phyloP scores from a whole-genome alignment of 2,329 filamentous ascomycete species.

The Paraconiothyrium sp. region DNA sequence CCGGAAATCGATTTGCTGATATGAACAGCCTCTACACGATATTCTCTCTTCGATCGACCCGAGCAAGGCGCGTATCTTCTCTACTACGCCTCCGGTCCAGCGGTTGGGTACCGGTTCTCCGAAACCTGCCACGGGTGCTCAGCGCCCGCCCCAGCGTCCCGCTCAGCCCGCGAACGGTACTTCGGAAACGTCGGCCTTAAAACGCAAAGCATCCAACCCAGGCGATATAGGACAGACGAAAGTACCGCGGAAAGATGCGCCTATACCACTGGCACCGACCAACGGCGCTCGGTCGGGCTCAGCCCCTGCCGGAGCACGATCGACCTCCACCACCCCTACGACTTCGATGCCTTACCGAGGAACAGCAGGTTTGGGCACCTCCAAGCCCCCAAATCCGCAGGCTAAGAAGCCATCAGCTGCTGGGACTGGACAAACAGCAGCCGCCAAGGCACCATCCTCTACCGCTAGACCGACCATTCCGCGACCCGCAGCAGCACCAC shows the following conservation, averaged over 20 bases:
- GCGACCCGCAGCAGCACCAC: slow-evolving; percentile 26
- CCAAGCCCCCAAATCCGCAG: slow-evolving; percentile 32
- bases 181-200: slow-evolving; percentile 48
- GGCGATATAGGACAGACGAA: slow-evolving; percentile 42
- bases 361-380: slow-evolving; percentile 43
- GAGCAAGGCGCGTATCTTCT: slow-evolving; percentile 32
- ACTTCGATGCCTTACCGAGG: slow-evolving; percentile 49
- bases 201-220: slow-evolving; percentile 53
- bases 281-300: slow-evolving; percentile 39
- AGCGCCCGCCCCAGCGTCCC: slow-evolving; percentile 37
- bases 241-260: slow-evolving; percentile 44
- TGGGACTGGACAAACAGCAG: slow-evolving; percentile 23
- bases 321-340: slow-evolving; percentile 30
- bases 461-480: slow-evolving; percentile 29
- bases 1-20: slow-evolving; percentile 15
- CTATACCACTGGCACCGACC: slow-evolving; percentile 32
- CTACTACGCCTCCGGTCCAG: slow-evolving; percentile 32
- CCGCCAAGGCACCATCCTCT: slow-evolving; percentile 33
- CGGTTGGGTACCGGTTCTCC: slow-evolving; percentile 35
- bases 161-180: slow-evolving; percentile 37
- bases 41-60: slow-evolving; percentile 51
- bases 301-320: slow-evolving; percentile 34
- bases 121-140: slow-evolving; percentile 36
- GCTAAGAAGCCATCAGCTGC: slow-evolving; percentile 37
- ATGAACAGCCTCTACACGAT: slow-evolving; percentile 41